Evolutionary conservation across 352 stramenopile species (phyloP).

Genomic region (Phytopythium litorale): DNA sequence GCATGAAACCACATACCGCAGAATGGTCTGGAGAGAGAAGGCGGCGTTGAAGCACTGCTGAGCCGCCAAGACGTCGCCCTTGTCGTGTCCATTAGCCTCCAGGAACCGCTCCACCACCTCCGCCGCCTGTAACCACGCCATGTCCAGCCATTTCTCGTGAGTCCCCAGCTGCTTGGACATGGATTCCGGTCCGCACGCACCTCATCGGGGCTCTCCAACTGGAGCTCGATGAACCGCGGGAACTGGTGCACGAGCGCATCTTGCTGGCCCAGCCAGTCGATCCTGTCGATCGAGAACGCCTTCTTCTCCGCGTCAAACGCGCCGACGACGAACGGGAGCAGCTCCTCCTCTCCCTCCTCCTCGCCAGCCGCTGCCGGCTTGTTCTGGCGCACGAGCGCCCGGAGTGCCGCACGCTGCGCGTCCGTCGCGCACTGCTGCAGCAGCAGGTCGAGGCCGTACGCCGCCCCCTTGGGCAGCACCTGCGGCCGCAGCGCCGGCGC

Average conservation of each 20-base stretch:
- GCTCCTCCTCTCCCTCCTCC: conserved; percentile 13
- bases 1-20: conserved; percentile 26
- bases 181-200: conserved; percentile 6
- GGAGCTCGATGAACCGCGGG: conserved; percentile 66
- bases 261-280: conserved; percentile 62
- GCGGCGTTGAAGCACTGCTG: conserved; percentile 78
- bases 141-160: neutral
- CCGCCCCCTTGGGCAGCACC: conserved; percentile 54
- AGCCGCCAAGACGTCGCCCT: conserved; percentile 28
- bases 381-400: conserved; percentile 32
- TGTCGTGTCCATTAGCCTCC: conserved; percentile 46
- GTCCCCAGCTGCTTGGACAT: neutral
- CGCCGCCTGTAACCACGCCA: conserved; percentile 1
- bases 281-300: conserved; percentile 51
- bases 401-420: conserved; percentile 51
- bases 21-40: conserved; percentile 73
- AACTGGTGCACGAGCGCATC: conserved; percentile 70
- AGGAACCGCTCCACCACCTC: conserved; percentile 54
- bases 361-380: conserved; percentile 25
- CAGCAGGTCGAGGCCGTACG: conserved; percentile 65
- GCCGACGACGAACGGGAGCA: conserved; percentile 41
- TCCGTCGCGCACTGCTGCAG: conserved; percentile 58
- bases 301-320: conserved; percentile 57
- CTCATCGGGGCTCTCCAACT: conserved; percentile 51
- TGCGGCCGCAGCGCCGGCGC: conserved; percentile 57